These are phyloP conservation scores for Vigna hirtella DNA, from an alignment of 306 rosid genomes.

Conservation along the genomic window DNA sequence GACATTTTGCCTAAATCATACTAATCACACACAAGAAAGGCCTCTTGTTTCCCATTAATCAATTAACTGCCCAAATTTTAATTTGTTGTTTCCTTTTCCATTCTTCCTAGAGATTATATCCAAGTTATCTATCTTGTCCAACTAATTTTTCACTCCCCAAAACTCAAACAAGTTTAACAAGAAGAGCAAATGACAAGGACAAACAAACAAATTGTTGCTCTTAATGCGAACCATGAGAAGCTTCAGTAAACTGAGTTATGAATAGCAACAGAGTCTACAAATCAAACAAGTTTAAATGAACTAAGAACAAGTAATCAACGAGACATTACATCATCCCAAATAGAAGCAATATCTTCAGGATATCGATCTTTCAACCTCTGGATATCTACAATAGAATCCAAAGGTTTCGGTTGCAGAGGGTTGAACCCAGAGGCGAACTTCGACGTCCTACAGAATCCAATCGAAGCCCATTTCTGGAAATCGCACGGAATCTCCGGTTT, in stretches of 20 bases:
- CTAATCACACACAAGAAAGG: conserved; percentile 8
- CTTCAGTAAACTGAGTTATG: background rate
- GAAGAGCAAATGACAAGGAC: background rate
- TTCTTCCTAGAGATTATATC: background rate
- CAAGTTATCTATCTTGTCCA: background rate
- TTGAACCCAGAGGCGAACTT: conserved; percentile 81
- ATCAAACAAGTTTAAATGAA: background rate
- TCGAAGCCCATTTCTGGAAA: conserved; percentile 77
- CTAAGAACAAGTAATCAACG: conserved; percentile 19
- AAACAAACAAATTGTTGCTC: conserved; percentile 10
- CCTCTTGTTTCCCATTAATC: background rate
- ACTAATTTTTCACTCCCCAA: background rate
- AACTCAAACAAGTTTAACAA: conserved; percentile 26
- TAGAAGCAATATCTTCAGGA: conserved; percentile 75
- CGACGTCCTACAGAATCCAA: conserved; percentile 72
- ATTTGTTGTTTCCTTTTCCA: background rate
- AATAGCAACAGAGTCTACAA: background rate
- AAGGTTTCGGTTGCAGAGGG: conserved; percentile 79
- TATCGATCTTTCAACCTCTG: conserved; percentile 72
- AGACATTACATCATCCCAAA: conserved; percentile 89
- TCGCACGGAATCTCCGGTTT: conserved; percentile 51
- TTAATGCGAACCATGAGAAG: background rate
- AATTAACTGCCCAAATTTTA: conserved; percentile 9
- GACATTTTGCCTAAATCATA: background rate
- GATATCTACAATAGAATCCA: conserved; percentile 79